Conservation (phyloP, 352 stramenopile species). For the Phytophthora niederhauseri region DNA sequence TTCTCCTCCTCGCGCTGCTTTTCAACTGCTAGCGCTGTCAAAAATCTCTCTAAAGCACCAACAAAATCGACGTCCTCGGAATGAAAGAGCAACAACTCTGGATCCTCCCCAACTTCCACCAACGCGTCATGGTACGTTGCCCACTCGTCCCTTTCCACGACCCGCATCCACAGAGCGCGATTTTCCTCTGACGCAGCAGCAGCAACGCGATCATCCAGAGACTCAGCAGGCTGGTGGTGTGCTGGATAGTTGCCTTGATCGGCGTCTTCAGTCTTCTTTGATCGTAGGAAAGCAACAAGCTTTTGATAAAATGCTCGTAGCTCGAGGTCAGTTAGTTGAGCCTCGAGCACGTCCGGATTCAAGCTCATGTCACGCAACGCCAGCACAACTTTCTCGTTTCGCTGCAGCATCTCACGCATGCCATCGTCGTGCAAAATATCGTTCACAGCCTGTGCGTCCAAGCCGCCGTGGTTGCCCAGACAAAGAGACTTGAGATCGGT, state of each 20-base stretch:
- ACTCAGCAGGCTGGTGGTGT: not conserved
- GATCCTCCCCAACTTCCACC: conserved; percentile 69
- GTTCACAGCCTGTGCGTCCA: conserved; percentile 51
- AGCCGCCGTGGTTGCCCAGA: conserved; percentile 34
- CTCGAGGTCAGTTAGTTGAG: conserved; percentile 48
- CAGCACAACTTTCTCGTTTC: conserved; percentile 51
- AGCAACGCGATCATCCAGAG: conserved; percentile 51
- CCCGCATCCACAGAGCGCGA: conserved; percentile 32
- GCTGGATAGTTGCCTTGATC: not conserved
- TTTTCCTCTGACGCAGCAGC: conserved; percentile 26
- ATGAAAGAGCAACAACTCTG: conserved; percentile 73
- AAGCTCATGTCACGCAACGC: conserved; percentile 76
- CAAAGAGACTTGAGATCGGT: conserved; percentile 52
- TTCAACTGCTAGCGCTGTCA: conserved; percentile 32
- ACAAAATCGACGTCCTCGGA: conserved; percentile 55
- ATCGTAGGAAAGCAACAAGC: conserved; percentile 47
- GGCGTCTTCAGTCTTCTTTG: conserved; percentile 18
- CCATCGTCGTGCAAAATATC: conserved; percentile 51
- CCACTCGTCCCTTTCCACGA: conserved; percentile 38
- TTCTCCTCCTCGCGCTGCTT: conserved; percentile 31
- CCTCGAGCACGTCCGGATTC: conserved; percentile 51
- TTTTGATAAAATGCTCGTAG: conserved; percentile 65
- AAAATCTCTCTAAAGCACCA: conserved; percentile 40
- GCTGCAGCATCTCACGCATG: conserved; percentile 47
- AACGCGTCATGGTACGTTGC: conserved; percentile 39